Evolutionary conservation across 805 yeast species (phyloP).

Genomic region (Kregervanrija delftensis): DNA sequence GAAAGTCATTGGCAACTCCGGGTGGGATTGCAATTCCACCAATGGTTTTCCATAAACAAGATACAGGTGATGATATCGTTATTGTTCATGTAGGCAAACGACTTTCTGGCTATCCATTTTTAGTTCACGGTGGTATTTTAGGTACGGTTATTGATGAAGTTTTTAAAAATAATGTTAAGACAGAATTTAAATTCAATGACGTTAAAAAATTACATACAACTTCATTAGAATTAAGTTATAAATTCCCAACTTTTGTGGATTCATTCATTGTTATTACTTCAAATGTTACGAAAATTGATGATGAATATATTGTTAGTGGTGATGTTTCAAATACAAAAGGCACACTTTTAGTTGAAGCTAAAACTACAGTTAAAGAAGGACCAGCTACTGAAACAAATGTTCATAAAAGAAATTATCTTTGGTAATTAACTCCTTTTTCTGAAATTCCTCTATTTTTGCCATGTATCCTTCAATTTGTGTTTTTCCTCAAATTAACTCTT

Average conservation of each 20-base stretch:
- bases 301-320: slow-evolving; percentile 39
- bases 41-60: slow-evolving; percentile 51
- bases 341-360: slow-evolving; percentile 49
- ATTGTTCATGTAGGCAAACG: slow-evolving; percentile 72
- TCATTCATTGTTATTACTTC: slow-evolving; percentile 67
- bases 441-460: too few species aligned
- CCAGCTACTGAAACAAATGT: neutral
- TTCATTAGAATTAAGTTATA: slow-evolving; percentile 45
- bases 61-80: slow-evolving; percentile 52
- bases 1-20: slow-evolving; percentile 56
- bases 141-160: slow-evolving; percentile 78
- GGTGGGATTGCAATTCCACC: slow-evolving; percentile 81
- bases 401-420: slow-evolving; percentile 6
- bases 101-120: slow-evolving; percentile 79
- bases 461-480: neutral
- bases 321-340: slow-evolving; percentile 48
- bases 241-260: slow-evolving; percentile 70
- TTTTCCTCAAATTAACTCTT: too few species aligned
- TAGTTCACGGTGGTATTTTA: slow-evolving; percentile 84
- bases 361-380: slow-evolving; percentile 27
- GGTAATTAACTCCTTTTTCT: slow-evolving; percentile 3
- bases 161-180: slow-evolving; percentile 34
- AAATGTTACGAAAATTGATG: slow-evolving; percentile 25
- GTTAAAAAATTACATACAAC: slow-evolving; percentile 40
- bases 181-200: slow-evolving; percentile 16